Base-by-base conservation (phyloP, 148 eudicot species). In the Persicaria maculosa region DNA sequence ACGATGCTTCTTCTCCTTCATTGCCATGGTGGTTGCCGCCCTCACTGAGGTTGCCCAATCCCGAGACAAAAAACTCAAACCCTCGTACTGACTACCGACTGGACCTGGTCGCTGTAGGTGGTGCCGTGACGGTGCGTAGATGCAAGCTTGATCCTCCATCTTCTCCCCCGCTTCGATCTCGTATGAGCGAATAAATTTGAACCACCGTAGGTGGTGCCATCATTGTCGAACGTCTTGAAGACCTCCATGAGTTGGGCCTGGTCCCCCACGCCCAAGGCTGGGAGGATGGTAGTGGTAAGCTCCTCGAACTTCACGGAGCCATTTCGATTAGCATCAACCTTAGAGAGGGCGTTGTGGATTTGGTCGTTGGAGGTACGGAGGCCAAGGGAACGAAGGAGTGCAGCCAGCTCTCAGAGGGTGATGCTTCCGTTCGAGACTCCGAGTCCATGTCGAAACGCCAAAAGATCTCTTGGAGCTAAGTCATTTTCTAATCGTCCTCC, bases 371-470 rank as follows among this genome's bases (percentile, higher is more conserved):
- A 45, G 58, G 86, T 79, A 4, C 58, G 72, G 64, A 86, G 76
- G 7, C 88, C 86, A 16, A 86, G 80, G 47, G 88, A 81, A 2
- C 86, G 79, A 9, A 86, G 74, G 6, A 86, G 76, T 40, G 88
- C 86, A 43, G 86, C 88, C 14, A 86, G 85, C 75, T 86, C 88
- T 3, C 83, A 57, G 45, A 79, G 79, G 31, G 88, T 83, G 25
- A 86, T 53, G 81, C 83, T 81, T 44, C 86, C 88, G 36, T 0
- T 0, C 0, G 22, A 22, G 22, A 22, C 22, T 86, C 86, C 43
- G 83, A 80, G 75, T 86, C 88, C 83, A 81, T 83, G 83, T 86
- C 88, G 75, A 86, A 86, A 0, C 85, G 84, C 12, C 76, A 17
- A 74, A 86, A 86, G 45, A 86, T 86, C 47, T 74, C 69, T 10